These are phyloP conservation scores for Mediolabrus comicus DNA, from an alignment of 108 stramenopile species.

Conservation along the genomic window DNA sequence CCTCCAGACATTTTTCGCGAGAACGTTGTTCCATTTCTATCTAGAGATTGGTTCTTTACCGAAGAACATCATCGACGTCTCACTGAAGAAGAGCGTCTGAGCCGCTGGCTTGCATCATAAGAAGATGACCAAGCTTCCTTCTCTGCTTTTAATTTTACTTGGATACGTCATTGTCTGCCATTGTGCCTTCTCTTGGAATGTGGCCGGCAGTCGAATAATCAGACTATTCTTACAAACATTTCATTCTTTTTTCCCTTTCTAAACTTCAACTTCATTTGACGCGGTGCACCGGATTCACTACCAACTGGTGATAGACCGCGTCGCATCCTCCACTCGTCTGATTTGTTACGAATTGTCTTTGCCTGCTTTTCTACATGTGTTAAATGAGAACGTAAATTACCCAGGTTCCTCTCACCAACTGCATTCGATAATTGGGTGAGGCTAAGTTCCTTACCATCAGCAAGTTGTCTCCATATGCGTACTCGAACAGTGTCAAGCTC, in stretches of 20 bases:
- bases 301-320: background rate
- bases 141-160: too few relatives aligned
- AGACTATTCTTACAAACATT: background rate
- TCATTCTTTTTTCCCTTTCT: background rate
- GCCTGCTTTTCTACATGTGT: background rate
- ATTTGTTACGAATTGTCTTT: background rate
- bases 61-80: background rate
- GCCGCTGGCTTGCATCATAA: too few relatives aligned
- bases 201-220: too few relatives aligned
- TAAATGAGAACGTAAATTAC: background rate
- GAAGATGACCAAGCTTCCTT: too few relatives aligned
- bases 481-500: background rate
- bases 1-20: slow-evolving; percentile 29
- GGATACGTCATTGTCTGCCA: too few relatives aligned
- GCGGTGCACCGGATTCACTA: background rate
- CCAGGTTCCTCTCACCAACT: background rate
- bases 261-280: background rate
- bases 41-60: slow-evolving; percentile 37
- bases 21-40: slow-evolving; percentile 24
- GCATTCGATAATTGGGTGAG: background rate
- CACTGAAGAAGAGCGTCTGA: too few relatives aligned
- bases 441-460: background rate
- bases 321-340: background rate
- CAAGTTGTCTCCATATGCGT: slow-evolving; percentile 1
- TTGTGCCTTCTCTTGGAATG: too few relatives aligned